Evolutionary conservation across 2,329 filamentous ascomycete species (phyloP).

Genomic region (Xenosphaeropsis pyriputrescens): DNA sequence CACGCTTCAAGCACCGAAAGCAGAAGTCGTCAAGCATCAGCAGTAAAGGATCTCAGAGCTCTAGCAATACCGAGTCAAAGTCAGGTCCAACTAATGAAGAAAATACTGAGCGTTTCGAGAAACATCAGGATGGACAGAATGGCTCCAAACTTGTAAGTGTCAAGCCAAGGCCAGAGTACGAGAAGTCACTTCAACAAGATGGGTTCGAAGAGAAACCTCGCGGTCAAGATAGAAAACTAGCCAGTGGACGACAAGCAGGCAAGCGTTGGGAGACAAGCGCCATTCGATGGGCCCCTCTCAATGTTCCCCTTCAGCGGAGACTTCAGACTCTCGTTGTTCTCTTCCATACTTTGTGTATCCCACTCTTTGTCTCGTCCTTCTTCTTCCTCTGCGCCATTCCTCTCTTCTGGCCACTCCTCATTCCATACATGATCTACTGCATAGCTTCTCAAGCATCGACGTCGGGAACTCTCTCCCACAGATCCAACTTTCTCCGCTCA

Average conservation of each 20-base stretch:
- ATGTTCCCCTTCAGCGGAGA: constrained; percentile 55
- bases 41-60: constrained; percentile 4
- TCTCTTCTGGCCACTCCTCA: constrained; percentile 68
- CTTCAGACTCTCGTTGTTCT: constrained; percentile 68
- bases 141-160: constrained; percentile 12
- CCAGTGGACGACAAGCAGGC: constrained; percentile 16
- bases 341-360: constrained; percentile 57
- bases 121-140: constrained; percentile 9
- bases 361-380: constrained; percentile 61
- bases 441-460: constrained; percentile 65
- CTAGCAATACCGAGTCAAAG: constrained; percentile 1
- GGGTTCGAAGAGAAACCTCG: not conserved
- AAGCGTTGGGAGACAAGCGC: constrained; percentile 23
- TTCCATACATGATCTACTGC: constrained; percentile 71
- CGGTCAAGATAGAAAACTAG: constrained; percentile 4
- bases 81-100: constrained; percentile 3
- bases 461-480: constrained; percentile 59
- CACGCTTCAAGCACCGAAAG: constrained; percentile 9
- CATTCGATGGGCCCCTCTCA: constrained; percentile 74
- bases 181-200: constrained; percentile 7
- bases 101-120: constrained; percentile 9
- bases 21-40: constrained; percentile 10
- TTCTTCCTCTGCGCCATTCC: constrained; percentile 87
- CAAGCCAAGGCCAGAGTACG: constrained; percentile 8
- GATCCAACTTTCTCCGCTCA: constrained; percentile 60